phyloP scores from a whole-genome alignment of 345 rosid species.

The Rhodamnia rubescens region DNA sequence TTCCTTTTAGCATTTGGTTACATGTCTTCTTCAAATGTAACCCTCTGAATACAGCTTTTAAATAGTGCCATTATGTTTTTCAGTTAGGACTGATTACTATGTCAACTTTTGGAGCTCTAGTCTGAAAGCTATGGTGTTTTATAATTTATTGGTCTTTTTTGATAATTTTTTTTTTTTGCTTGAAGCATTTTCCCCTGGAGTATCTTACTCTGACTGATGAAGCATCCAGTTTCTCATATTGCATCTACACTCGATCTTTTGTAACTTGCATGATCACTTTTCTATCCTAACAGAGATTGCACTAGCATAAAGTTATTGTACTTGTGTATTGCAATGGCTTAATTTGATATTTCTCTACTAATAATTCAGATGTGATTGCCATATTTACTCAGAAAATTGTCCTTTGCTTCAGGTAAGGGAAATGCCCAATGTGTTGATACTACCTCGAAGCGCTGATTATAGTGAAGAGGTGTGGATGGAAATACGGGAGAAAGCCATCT shows the following conservation, averaged over 20 bases:
- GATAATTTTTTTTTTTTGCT: neutral
- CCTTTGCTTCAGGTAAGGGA: constrained; percentile 69
- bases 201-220: neutral
- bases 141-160: neutral
- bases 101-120: neutral
- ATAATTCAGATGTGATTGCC: neutral
- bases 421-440: constrained; percentile 97
- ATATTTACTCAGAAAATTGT: neutral
- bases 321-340: neutral
- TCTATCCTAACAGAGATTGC: neutral
- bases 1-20: neutral
- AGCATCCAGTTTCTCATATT: neutral
- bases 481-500: constrained; percentile 85
- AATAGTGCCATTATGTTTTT: neutral
- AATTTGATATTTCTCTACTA: neutral
- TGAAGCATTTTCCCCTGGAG: neutral
- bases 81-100: neutral
- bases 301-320: neutral
- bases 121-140: neutral
- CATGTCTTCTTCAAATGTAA: neutral
- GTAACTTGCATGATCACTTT: neutral
- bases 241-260: neutral
- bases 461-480: constrained; percentile 99
- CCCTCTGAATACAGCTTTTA: neutral
- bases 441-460: constrained; percentile 98